These are phyloP conservation scores for Suhomyces kunorum DNA, from an alignment of 1,139 yeast species.

Conservation along the genomic window DNA sequence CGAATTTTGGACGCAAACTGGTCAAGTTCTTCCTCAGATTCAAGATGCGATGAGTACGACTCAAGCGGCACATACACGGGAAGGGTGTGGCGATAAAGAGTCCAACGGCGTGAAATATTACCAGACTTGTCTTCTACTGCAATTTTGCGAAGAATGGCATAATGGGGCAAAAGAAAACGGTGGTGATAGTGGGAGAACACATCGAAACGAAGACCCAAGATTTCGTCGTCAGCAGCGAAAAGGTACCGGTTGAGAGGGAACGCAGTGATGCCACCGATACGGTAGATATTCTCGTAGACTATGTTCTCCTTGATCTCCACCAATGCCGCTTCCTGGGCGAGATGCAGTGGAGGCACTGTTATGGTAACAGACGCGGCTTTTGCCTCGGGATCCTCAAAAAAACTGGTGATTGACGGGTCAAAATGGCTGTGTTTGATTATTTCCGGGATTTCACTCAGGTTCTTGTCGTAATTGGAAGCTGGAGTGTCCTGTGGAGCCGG, in stretches of 20 bases:
- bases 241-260: slow-evolving; percentile 38
- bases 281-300: slow-evolving; percentile 38
- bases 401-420: slow-evolving; percentile 13
- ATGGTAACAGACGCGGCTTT: not conserved
- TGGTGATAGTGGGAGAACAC: slow-evolving; percentile 23
- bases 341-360: not conserved
- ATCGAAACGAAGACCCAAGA: slow-evolving; percentile 44
- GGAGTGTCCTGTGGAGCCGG: not conserved
- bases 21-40: slow-evolving; percentile 10
- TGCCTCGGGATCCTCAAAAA: slow-evolving; percentile 6
- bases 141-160: slow-evolving; percentile 34
- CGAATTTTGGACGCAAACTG: slow-evolving; percentile 23
- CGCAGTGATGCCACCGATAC: slow-evolving; percentile 45
- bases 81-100: slow-evolving; percentile 38
- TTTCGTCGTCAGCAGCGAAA: slow-evolving; percentile 24
- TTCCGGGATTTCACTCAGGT: slow-evolving; percentile 5
- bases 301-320: slow-evolving; percentile 34
- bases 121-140: slow-evolving; percentile 14
- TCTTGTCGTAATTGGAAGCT: not conserved
- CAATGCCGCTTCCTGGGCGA: slow-evolving; percentile 10
- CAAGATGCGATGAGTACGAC: slow-evolving; percentile 9
- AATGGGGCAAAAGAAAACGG: slow-evolving; percentile 36
- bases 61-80: slow-evolving; percentile 34
- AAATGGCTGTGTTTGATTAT: slow-evolving; percentile 14
- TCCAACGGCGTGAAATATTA: slow-evolving; percentile 26